Evolutionary conservation across 371 early-diverging fungal genomes (phyloP), one percentile per base, ranked within the genome.

Genomic region (Saksenaea vasiformis): DNA sequence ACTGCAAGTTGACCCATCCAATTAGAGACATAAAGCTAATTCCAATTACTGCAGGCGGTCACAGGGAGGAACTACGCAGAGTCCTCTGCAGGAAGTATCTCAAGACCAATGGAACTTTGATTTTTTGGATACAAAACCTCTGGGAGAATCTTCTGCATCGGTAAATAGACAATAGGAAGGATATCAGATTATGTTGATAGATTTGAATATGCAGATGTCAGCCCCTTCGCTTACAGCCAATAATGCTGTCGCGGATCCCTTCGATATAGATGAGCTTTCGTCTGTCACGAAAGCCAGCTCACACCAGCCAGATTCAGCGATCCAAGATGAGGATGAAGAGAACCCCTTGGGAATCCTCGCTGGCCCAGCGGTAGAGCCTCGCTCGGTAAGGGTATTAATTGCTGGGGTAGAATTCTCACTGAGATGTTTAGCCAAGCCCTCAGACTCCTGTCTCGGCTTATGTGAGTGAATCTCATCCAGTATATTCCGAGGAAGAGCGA

Each of bases 71-170:
- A 17, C 64, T 39, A 68, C 28, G 66, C 72, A 19, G 31, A 56
- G 14, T 38, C 64, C 24, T 34, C 64, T 17, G 66, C 62, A 31
- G 64, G 26, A 34, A 62, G 22, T 28, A 15, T 7, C 63, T 5
- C 64, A 58, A 17, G 69, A 77, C 7, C 79, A 79, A 17, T 86
- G 86, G 86, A 74, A 86, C 51, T 77, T 86, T 38, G 86, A 86
- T 56, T 74, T 86, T 58, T 61, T 84, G 41, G 81, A 72, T 17
- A 61, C 72, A 24, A 55, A 26, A 63, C 65, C 19, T 53, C 3
- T 44, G 43, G 9, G 24, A 34, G 47, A 41, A 24, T 17, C 38
- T 19, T 22, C 39, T 15, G 31, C 43, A 35, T 14, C 60, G 35
- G 41, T 58, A 55, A 58, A 43, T 15, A 39, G 26, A 24, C 60